Base-by-base conservation (phyloP, 345 rosid genomes). In the Rhodomyrtus tomentosa region DNA sequence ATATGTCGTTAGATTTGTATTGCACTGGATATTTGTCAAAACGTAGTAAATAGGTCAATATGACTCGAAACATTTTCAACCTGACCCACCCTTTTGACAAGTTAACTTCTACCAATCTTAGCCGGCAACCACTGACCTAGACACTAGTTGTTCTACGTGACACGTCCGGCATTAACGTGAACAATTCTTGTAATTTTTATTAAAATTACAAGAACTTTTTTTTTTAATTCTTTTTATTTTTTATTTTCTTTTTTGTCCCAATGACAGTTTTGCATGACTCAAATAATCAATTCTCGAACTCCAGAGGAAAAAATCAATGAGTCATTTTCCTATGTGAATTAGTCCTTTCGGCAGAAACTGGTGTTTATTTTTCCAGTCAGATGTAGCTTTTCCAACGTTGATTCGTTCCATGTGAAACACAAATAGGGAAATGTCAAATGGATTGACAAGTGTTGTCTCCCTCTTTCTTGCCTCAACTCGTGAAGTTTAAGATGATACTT, bases 111-210 rank as follows among this genome's bases (percentile, higher is more conserved):
- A 1, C 3, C 1, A 27, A 58, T 58, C 72, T 58, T 27, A 0
- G 27, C 20, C 0, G 0, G 36, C 18, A 27, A 58, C n/a, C 36
- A 12, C 3, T n/a, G 0, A 3, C 8, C 6, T 25, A n/a, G 72
- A n/a, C 29, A 58, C 12, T 9, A 25, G 16, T 5, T 7, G 2
- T 27, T 0, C 8, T 27, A 13, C 0, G 4, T 13, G 13, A 13
- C 20, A 27, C 1, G 2, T 5, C 29, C 8, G 7, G 1, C 1
- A 2, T 58, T 58, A 1, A 6, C 20, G 7, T 58, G 2, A 3
- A 27, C 3, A 58, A 58, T 7, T 27, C 12, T 58, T 11, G 36
- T 4, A 58, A 27, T n/a, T 58, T 58, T 27, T 58, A 18, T 27
- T 2, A 27, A 58, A 29, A 58, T 27, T n/a, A 2, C 27, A 1